Evolutionary conservation across 2,329 filamentous ascomycete genomes (phyloP), one percentile per base, ranked within the genome.

Genomic region (Cercospora citrullina): DNA sequence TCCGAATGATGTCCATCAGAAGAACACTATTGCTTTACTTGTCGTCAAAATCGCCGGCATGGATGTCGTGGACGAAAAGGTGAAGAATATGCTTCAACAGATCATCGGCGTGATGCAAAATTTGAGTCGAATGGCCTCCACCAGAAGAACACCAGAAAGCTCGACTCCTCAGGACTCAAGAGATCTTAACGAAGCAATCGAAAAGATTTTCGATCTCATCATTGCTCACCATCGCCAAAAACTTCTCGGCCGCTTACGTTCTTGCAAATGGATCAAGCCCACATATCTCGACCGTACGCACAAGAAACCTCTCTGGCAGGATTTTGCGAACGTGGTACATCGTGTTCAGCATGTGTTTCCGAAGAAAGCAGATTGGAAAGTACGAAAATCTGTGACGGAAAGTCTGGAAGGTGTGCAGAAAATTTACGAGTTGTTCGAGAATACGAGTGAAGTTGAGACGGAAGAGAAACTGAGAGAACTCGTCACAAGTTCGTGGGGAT

Each of bases 271-370:
- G 67, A 14, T 16, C 2, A 69, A 69, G 18, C 67, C 67, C 5
- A 31, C 67, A 2, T 69, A 69, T 48, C 36, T 69, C n/a, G 65
- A 58, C 21, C 60, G 62, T 10, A 67, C 67, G 26, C 67, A 69
- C 57, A 69, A 69, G 48, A 69, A 69, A 45, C 42, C 60, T 31
- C 58, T 69, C 4, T 63, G 53, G 60, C 60, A 62, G 18, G 67
- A 69, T 21, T 69, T 65, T 21, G 57, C 53, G 30, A 69, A 69
- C 39, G 39, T 69, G 5, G 21, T 55, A 1, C 67, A 69, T 60
- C 64, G 67, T 31, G 67, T 61, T 4, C 67, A 69, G 16, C 67
- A 69, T 33, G 51, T 67, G 6, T 67, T 67, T 21, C 60, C 67
- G 1, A 59, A 45, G 31, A 63, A 60, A 28, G 62, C 42, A 1